A percentile compares a stretch with the other conserved stretches of the same genome.
Evolutionary conservation across 2,329 filamentous ascomycete species (phyloP).

Genomic region (Fusarium papillatum): DNA sequence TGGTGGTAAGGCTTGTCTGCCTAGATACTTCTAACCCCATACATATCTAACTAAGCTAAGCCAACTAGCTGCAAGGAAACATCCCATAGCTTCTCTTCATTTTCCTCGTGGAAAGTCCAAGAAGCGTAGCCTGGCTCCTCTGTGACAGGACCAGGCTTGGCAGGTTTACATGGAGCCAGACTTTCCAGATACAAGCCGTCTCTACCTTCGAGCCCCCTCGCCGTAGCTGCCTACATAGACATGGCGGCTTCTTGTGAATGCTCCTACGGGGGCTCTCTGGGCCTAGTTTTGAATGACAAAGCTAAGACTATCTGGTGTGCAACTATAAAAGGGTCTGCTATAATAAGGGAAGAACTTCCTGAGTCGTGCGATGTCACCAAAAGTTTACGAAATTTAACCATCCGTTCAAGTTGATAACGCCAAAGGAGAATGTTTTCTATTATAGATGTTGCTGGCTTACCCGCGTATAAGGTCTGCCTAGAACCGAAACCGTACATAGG

Average conservation of each 20-base stretch:
- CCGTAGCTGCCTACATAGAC: neutral
- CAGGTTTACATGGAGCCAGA: neutral
- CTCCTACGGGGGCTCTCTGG: no score
- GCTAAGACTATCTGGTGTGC: neutral
- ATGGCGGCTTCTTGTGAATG: neutral
- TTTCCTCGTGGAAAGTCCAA: neutral
- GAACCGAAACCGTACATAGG: neutral
- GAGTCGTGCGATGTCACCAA: neutral
- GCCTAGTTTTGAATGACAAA: no score
- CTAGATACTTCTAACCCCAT: neutral
- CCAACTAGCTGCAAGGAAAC: neutral
- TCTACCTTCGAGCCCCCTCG: neutral
- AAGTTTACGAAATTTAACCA: neutral
- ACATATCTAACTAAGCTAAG: neutral
- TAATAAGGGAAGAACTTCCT: no score
- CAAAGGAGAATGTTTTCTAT: neutral
- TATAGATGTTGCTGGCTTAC: neutral
- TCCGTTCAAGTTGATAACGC: neutral
- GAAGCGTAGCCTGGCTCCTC: neutral
- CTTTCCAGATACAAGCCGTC: neutral
- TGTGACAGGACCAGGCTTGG: neutral
- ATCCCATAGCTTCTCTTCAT: neutral
- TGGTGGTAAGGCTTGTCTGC: neutral
- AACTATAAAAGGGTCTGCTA: neutral
- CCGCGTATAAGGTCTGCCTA: neutral